Conservation (phyloP, 2,329 filamentous ascomycete species). For the Chaetoscypha palmicola region DNA sequence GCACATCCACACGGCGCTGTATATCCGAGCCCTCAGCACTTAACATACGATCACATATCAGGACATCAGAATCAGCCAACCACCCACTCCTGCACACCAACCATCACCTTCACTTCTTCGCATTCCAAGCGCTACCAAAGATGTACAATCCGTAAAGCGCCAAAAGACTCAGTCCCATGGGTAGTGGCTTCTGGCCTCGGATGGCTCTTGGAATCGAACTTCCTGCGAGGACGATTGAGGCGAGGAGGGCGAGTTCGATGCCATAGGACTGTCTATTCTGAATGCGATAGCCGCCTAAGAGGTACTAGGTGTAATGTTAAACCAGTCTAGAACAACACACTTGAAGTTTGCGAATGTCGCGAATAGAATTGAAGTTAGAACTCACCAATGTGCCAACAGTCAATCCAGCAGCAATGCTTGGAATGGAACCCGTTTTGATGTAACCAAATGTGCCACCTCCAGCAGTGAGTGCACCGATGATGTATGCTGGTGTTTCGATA, state of each 20-base stretch:
- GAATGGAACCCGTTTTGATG: slow-evolving; percentile 74
- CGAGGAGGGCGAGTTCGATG: slow-evolving; percentile 80
- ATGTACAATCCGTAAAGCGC: slow-evolving; percentile 71
- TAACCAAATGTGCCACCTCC: slow-evolving; percentile 85
- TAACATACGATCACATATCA: no score
- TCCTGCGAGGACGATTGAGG: slow-evolving; percentile 76
- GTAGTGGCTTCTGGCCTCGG: slow-evolving; percentile 75
- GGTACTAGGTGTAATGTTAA: no score
- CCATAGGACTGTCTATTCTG: slow-evolving; percentile 71
- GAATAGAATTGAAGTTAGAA: neutral
- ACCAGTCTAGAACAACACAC: no score
- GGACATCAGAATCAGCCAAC: no score
- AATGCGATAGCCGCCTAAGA: slow-evolving; percentile 74
- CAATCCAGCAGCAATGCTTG: slow-evolving; percentile 77
- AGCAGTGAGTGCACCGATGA: slow-evolving; percentile 76
- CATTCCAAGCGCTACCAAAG: slow-evolving; percentile 63
- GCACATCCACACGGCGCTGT: no score
- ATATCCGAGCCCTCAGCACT: no score
- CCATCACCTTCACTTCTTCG: slow-evolving; percentile 32
- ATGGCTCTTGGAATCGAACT: slow-evolving; percentile 83
- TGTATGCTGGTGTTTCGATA: slow-evolving; percentile 59
- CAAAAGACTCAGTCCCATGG: slow-evolving; percentile 69
- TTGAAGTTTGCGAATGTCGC: neutral
- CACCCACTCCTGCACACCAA: slow-evolving; percentile 1
- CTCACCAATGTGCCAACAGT: slow-evolving; percentile 64